Percentiles rank a stretch among this genome's conserved stretches.
phyloP scores from a whole-genome alignment of 2,329 filamentous ascomycete genomes.

The Elsinoe perseae region DNA sequence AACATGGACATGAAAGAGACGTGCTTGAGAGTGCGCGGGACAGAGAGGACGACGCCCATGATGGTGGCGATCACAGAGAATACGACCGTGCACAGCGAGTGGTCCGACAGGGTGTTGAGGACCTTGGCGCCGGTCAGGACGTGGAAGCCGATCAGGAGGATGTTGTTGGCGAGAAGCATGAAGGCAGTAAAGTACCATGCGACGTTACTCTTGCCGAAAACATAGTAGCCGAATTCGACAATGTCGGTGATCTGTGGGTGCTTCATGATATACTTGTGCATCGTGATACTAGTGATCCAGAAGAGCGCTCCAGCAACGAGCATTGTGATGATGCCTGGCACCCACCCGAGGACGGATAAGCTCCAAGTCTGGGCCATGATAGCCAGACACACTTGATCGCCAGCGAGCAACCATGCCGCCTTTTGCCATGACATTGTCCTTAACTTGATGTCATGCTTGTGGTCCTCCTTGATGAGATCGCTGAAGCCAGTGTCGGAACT shows the following conservation, averaged over 20 bases:
- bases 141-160: constrained; percentile 45
- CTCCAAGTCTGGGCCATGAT: constrained; percentile 48
- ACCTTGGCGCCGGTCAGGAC: constrained; percentile 44
- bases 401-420: constrained; percentile 41
- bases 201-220: constrained; percentile 37
- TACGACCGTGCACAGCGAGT: constrained; percentile 43
- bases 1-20: constrained; percentile 47
- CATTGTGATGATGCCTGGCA: constrained; percentile 43
- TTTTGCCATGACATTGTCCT: constrained; percentile 49
- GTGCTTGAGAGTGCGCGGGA: constrained; percentile 40
- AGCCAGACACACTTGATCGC: constrained; percentile 45
- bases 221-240: constrained; percentile 44
- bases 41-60: constrained; percentile 42
- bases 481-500: constrained; percentile 23
- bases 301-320: constrained; percentile 39
- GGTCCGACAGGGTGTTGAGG: constrained; percentile 43
- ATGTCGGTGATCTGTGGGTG: constrained; percentile 44
- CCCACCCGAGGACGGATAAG: constrained; percentile 42
- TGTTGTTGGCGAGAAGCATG: constrained; percentile 47
- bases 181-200: constrained; percentile 41
- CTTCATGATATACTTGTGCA: constrained; percentile 48
- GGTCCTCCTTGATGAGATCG: constrained; percentile 31
- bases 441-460: constrained; percentile 45
- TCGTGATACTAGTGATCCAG: constrained; percentile 45
- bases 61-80: constrained; percentile 41